phyloP scores from a whole-genome alignment of 176 grass and related monocot genomes.

The Aegilops speltoides region DNA sequence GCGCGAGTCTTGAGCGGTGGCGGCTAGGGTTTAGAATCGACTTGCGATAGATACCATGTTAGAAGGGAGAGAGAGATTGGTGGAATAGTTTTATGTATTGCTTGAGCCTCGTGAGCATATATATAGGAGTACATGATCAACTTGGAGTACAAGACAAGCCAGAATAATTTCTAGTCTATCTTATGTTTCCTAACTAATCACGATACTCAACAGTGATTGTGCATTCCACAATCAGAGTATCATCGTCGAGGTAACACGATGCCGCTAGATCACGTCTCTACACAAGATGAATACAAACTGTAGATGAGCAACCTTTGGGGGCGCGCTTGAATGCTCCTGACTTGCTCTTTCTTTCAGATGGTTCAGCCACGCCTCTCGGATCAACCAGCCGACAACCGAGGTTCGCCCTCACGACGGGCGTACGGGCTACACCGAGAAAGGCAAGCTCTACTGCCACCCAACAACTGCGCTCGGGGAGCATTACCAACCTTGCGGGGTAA shows the following conservation, averaged over 20 bases:
- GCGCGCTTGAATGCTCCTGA: not conserved
- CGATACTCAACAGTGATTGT: too few species aligned
- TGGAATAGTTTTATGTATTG: too few species aligned
- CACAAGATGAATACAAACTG: not conserved
- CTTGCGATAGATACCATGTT: too few species aligned
- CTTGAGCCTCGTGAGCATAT: too few species aligned
- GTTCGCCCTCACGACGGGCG: not conserved
- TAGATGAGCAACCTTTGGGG: not conserved
- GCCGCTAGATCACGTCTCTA: not conserved
- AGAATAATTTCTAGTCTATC: too few species aligned
- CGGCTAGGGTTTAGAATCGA: too few species aligned
- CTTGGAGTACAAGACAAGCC: too few species aligned
- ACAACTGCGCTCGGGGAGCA: too few species aligned
- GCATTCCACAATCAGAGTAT: not conserved
- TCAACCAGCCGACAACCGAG: not conserved
- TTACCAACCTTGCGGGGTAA: not conserved
- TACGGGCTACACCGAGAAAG: not conserved
- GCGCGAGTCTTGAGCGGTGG: too few species aligned
- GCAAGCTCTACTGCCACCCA: not conserved
- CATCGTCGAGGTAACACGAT: not conserved
- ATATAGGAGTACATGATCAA: too few species aligned
- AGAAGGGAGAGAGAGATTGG: too few species aligned
- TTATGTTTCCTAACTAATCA: too few species aligned
- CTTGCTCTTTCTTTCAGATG: not conserved
- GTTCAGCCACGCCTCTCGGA: not conserved